Evolutionary conservation across 2,329 filamentous ascomycete genomes (phyloP), one percentile per base, ranked within the genome.

Genomic region (Penicillium sp.): DNA sequence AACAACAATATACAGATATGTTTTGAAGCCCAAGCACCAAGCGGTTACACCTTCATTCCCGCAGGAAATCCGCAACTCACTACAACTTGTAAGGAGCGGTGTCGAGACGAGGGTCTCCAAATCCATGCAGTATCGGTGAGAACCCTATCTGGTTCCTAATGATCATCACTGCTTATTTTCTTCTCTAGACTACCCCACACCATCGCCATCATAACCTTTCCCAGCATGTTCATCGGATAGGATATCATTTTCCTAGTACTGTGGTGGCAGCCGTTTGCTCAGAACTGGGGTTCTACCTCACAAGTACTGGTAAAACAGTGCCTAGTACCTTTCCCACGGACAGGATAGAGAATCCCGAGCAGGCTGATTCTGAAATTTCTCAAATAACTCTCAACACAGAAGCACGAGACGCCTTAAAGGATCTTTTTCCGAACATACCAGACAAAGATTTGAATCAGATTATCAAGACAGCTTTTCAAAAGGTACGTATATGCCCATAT

Each of bases 371-470:
- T 33, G 74, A 76, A 42, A 64, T 69, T 49, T 72, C 70, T 62
- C 73, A 79, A 70, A 69, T 77, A 33, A 80, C 78, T 15, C 79
- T 82, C 49, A 82, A 83, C 58, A 79, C 81, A n/a, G 80, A 85
- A 66, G 82, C 86, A 49, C 77, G 80, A 58, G 80, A 82, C 53
- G 82, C 83, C 12, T 82, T 88, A 49, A 82, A 78, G 60, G 85
- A 88, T 66, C 74, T 87, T 29, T 87, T 87, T 63, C 85, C 85
- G 4, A 85, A 82, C 59, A 86, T 87, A 27, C 85, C 85, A 2
- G 79, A 83, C 50, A 75, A 78, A 53, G 83, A 86, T 68, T 68
- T 86, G 10, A 77, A 81, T 47, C 77, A 80, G 52, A 86, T 88
- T 57, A 81, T 86, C 62, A 79, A 81, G 60, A 84, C 82, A 57